These are phyloP conservation scores for Schizophyllum amplum DNA, from an alignment of 1,284 basidiomycete species.

Conservation along the genomic window DNA sequence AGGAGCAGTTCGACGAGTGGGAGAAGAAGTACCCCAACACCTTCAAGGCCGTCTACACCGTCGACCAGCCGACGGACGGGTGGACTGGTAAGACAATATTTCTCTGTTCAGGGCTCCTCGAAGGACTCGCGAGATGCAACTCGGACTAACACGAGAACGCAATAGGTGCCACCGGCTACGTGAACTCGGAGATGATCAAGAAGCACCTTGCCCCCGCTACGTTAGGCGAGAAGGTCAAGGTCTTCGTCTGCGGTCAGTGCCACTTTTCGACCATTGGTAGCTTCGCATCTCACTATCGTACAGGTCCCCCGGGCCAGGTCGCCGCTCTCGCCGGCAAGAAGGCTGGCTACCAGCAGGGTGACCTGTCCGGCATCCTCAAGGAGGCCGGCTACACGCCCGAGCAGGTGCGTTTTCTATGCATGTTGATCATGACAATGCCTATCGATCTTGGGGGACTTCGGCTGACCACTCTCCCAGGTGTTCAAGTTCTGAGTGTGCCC, in stretches of 20 bases:
- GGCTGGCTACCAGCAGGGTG: slow-evolving; percentile 76
- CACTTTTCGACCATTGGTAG: background rate
- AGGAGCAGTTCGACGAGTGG: slow-evolving; percentile 73
- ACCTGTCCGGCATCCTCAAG: slow-evolving; percentile 75
- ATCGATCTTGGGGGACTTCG: too few relatives aligned
- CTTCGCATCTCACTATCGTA: too few relatives aligned
- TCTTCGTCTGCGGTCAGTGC: slow-evolving; percentile 78
- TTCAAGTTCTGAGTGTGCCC: slow-evolving; percentile 44
- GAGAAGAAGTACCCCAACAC: slow-evolving; percentile 63
- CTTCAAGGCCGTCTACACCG: slow-evolving; percentile 79
- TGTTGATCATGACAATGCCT: background rate
- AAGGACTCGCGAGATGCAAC: too few relatives aligned
- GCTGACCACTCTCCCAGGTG: slow-evolving; percentile 28
- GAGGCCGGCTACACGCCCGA: slow-evolving; percentile 82
- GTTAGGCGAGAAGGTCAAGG: slow-evolving; percentile 74
- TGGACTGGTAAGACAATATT: slow-evolving; percentile 75
- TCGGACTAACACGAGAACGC: background rate
- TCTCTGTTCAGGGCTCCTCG: background rate
- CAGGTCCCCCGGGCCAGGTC: slow-evolving; percentile 83
- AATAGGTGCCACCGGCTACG: slow-evolving; percentile 61
- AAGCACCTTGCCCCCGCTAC: slow-evolving; percentile 65
- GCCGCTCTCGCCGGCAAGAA: slow-evolving; percentile 74
- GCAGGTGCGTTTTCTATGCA: slow-evolving; percentile 46
- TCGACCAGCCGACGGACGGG: slow-evolving; percentile 68
- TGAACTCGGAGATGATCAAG: slow-evolving; percentile 66